Evolutionary conservation across 1,139 yeast species (phyloP).

Genomic region (Wickerhamomyces sp.): DNA sequence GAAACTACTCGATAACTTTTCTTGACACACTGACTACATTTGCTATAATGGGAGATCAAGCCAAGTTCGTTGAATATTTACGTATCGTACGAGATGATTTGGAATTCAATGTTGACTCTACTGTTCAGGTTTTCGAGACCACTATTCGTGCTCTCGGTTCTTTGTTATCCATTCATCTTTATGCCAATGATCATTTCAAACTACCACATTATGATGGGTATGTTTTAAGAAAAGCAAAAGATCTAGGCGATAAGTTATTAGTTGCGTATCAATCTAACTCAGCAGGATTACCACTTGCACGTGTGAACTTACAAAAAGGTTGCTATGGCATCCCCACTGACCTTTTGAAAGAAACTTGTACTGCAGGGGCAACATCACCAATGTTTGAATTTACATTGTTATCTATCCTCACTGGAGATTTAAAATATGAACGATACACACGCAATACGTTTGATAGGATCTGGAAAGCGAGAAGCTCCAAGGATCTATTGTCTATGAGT

Average conservation of each 20-base stretch:
- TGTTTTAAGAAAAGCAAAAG: conserved; percentile 61
- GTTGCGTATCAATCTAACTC: conserved; percentile 63
- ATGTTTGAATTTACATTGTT: conserved; percentile 73
- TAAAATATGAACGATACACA: conserved; percentile 60
- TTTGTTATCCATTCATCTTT: conserved; percentile 68
- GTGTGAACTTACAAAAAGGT: conserved; percentile 60
- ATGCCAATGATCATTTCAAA: conserved; percentile 56
- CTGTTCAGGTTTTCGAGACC: conserved; percentile 83
- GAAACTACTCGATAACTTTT: conserved; percentile 73
- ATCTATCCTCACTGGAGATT: conserved; percentile 69
- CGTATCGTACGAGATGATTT: no score
- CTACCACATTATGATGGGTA: conserved; percentile 60
- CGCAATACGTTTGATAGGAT: conserved; percentile 60
- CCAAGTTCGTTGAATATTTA: conserved; percentile 43
- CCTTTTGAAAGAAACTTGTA: conserved; percentile 58
- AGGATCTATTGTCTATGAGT: conserved; percentile 75
- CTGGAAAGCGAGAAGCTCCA: conserved; percentile 60
- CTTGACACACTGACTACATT: conserved; percentile 78
- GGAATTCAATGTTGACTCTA: conserved; percentile 57
- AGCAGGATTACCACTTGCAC: conserved; percentile 64
- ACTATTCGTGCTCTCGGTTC: conserved; percentile 81
- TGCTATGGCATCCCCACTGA: conserved; percentile 31
- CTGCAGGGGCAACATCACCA: conserved; percentile 84
- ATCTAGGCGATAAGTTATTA: conserved; percentile 61
- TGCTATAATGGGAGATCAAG: conserved; percentile 63